Evolutionary conservation across 805 yeast genomes (phyloP).

Genomic region (Wickerhamiella bombiphila): DNA sequence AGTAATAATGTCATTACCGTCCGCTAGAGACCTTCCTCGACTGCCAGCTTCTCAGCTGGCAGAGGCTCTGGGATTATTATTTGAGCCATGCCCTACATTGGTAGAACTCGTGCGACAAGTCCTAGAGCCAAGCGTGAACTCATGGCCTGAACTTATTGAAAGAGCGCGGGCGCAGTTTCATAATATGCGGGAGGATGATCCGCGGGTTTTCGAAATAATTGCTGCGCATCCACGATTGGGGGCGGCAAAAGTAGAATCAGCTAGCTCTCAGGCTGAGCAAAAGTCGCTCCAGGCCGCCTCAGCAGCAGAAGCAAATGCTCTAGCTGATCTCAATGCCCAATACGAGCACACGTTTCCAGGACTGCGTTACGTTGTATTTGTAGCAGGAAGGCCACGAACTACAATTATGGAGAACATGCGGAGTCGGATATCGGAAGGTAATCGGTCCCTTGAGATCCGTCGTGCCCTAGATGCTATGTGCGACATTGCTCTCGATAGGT

Average conservation of each 20-base stretch:
- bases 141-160: conserved; percentile 32
- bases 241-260: conserved; percentile 35
- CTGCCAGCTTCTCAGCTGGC: not conserved
- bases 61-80: conserved; percentile 34
- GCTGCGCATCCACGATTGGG: conserved; percentile 89
- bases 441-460: conserved; percentile 38
- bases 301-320: conserved; percentile 35
- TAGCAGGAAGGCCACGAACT: conserved; percentile 61
- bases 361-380: conserved; percentile 74
- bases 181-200: conserved; percentile 21
- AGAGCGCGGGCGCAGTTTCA: conserved; percentile 28
- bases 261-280: conserved; percentile 61
- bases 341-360: conserved; percentile 60
- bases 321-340: conserved; percentile 38
- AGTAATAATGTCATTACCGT: not conserved
- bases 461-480: conserved; percentile 82
- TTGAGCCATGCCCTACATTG: conserved; percentile 47
- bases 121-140: conserved; percentile 20
- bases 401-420: conserved; percentile 52
- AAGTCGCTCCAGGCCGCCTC: conserved; percentile 38
- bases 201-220: conserved; percentile 34
- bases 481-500: conserved; percentile 74
- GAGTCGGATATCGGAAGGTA: conserved; percentile 40
- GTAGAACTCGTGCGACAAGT: conserved; percentile 20
- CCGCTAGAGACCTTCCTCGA: not conserved